Conservation (phyloP, 495 filamentous ascomycete species). For the Extremus antarcticus region DNA sequence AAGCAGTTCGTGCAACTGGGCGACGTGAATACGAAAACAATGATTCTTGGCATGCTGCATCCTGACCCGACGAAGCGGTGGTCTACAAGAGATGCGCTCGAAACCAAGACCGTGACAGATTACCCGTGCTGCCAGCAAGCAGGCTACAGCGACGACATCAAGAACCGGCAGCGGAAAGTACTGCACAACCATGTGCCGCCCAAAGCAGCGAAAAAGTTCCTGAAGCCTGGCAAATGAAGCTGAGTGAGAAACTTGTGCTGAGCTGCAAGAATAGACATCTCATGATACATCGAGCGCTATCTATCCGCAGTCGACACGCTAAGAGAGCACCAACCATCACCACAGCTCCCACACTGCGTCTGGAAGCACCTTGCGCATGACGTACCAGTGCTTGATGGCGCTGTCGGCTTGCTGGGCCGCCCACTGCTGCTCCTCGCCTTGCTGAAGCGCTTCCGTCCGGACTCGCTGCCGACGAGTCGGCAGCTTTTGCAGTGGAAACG, state of each 20-base stretch:
- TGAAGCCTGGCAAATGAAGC: not conserved
- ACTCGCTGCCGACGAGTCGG: not conserved
- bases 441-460: not conserved
- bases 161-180: slow-evolving; percentile 13
- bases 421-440: slow-evolving; percentile 28
- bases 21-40: slow-evolving; percentile 44
- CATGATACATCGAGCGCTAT: not conserved
- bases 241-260: not conserved
- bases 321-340: slow-evolving; percentile 47
- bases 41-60: slow-evolving; percentile 68
- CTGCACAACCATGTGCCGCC: slow-evolving; percentile 28
- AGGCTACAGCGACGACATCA: slow-evolving; percentile 23
- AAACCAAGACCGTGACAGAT: slow-evolving; percentile 50
- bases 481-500: slow-evolving; percentile 29
- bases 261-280: not conserved
- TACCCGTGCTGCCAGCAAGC: slow-evolving; percentile 56
- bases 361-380: slow-evolving; percentile 82
- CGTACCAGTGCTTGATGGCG: slow-evolving; percentile 75
- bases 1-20: slow-evolving; percentile 35
- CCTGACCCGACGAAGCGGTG: slow-evolving; percentile 56
- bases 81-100: slow-evolving; percentile 49
- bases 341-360: slow-evolving; percentile 75
- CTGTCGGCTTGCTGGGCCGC: slow-evolving; percentile 57
- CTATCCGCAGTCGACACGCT: no score
- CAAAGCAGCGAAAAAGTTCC: slow-evolving; percentile 13